Evolutionary conservation across 768 basidiomycete genomes (phyloP), one percentile per base, ranked within the genome.

Genomic region (Dendrothele bispora): DNA sequence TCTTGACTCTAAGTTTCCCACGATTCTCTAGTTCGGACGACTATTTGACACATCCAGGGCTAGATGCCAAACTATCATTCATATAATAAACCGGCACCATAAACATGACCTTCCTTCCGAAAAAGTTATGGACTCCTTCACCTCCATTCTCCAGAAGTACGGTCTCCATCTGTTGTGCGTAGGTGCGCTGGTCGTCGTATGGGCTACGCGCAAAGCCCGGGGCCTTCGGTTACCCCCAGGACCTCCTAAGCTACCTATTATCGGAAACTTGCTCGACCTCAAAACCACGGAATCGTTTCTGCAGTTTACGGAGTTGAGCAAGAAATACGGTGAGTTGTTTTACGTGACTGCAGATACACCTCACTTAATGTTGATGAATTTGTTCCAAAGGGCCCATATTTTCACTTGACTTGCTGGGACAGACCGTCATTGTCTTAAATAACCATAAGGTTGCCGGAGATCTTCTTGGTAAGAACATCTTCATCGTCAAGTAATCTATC

Each of bases 251-350:
- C 62, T 70, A 39, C 72, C 73, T 11, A 20, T 73, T 10, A 37
- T 73, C 2, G 74, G 69, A 1, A 74, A 66, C 46, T 40, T 70
- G 8, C 52, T 65, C 17, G 58, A 66, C 27, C 51, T 72, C 46
- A 61, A 69, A 3, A 18, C 18, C 1, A 49, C 54, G 7, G 51
- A 57, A 26, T 44, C 42, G 5, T 71, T 66, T 64, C 27, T 62
- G 25, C 56, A 45, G 12, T 70, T 68, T 45, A 42, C 65, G 2
- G 55, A 67, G 5, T 57, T 70, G 57, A 60, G 64, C 0, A 55
- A 59, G 37, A 57, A 55, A 51, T 74, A 67, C 42, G 72, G 72
- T 60, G 32, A 17, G 58, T 41, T 17, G 12, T 17, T 18, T 39
- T n/a, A 26, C 34, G 26, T 32, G 38, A 37, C 18, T 39, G 7